Percentiles rank a stretch among this genome's conserved stretches.
Conservation (phyloP, 352 stramenopile species). For the Globisporangium emineosum region DNA sequence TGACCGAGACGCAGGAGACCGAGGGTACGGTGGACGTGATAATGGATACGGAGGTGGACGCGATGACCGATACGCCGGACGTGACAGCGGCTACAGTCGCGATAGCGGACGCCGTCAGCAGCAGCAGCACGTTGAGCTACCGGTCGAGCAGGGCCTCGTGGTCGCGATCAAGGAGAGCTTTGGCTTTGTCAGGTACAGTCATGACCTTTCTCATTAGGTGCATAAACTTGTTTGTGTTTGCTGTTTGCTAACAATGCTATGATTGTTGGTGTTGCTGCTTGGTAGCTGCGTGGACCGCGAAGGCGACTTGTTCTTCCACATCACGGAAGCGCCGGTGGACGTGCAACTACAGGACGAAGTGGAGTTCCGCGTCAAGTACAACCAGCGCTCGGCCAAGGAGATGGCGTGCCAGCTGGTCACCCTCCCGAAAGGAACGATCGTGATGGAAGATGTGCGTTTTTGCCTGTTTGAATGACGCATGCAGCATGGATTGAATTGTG, state of each 20-base stretch:
- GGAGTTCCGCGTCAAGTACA: slow-evolving; percentile 71
- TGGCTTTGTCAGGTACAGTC: slow-evolving; percentile 39
- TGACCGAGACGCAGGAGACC: background rate
- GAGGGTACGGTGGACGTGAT: slow-evolving; percentile 7
- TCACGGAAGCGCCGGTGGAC: slow-evolving; percentile 69
- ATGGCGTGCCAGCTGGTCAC: slow-evolving; percentile 62
- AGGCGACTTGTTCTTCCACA: slow-evolving; percentile 80
- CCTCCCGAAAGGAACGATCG: slow-evolving; percentile 71
- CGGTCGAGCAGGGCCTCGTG: slow-evolving; percentile 36
- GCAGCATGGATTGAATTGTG: background rate
- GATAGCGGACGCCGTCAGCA: slow-evolving; percentile 15
- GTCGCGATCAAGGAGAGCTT: slow-evolving; percentile 56
- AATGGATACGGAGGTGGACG: slow-evolving; percentile 13
- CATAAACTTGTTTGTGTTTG: slow-evolving; percentile 1
- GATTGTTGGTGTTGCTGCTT: background rate
- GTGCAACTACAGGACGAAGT: slow-evolving; percentile 69
- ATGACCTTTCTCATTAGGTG: background rate
- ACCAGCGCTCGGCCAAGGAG: slow-evolving; percentile 71
- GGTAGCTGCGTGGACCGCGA: slow-evolving; percentile 55
- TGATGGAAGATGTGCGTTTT: slow-evolving; percentile 54
- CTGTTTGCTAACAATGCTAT: slow-evolving; percentile 15
- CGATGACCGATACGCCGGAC: slow-evolving; percentile 10
- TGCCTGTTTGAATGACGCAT: background rate
- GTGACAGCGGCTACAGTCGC: background rate
- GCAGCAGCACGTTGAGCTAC: slow-evolving; percentile 21